Conservation (phyloP, 192 early-diverging fungal genomes). For the Coemansia sp. region DNA sequence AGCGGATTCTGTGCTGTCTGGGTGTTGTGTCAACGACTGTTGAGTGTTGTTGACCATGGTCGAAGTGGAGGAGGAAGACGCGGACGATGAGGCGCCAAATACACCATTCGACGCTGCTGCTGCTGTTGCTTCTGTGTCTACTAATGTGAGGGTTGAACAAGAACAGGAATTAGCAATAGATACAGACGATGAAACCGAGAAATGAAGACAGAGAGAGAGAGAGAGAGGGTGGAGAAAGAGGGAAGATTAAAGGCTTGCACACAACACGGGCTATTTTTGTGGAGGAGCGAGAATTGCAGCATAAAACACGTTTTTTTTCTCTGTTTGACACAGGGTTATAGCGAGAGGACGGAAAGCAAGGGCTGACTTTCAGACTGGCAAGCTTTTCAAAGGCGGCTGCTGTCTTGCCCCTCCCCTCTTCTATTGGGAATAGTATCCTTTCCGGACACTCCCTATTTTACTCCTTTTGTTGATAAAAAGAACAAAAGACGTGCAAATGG, state of each 20-base stretch:
- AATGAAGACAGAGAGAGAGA: neutral
- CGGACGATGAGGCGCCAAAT: conserved; percentile 19
- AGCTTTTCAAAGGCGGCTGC: neutral
- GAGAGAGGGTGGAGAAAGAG: neutral
- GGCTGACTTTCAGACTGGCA: neutral
- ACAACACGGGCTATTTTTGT: neutral
- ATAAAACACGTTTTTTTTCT: neutral
- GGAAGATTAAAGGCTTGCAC: neutral
- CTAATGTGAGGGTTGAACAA: conserved; percentile 9
- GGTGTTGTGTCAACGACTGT: conserved; percentile 6
- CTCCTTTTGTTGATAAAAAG: conserved; percentile 6
- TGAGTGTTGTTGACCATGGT: conserved; percentile 21
- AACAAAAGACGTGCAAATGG: conserved; percentile 1
- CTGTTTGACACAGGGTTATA: neutral
- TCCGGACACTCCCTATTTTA: conserved; percentile 3
- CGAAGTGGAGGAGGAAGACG: conserved; percentile 17
- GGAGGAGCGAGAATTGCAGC: neutral
- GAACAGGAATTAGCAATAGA: conserved; percentile 6
- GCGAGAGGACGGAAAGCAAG: neutral
- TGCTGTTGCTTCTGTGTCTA: neutral
- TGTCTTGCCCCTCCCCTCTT: neutral
- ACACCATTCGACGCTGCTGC: conserved; percentile 18
- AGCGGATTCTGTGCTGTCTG: conserved; percentile 7
- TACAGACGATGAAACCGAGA: conserved; percentile 3
- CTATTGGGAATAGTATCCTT: conserved; percentile 2